Conservation (phyloP, 805 yeast species). For the Kodamaea laetipori region DNA sequence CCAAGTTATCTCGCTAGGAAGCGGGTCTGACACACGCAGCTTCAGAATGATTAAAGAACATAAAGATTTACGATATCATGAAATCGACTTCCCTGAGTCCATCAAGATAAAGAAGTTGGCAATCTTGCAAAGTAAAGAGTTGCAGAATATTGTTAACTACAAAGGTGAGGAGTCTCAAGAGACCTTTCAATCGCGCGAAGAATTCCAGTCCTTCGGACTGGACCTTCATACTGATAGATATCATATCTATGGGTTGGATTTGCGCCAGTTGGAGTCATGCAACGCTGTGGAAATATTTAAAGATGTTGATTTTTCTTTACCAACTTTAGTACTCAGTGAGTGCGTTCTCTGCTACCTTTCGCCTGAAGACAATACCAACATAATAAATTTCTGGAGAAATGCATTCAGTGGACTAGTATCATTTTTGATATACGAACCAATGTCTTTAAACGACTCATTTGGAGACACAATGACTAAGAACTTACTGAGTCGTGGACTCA, state of each 20-base stretch:
- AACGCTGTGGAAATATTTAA: slow-evolving; percentile 12
- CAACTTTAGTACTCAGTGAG: slow-evolving; percentile 69
- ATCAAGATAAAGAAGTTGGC: slow-evolving; percentile 52
- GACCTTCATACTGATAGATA: slow-evolving; percentile 45
- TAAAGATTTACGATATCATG: slow-evolving; percentile 47
- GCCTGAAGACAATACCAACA: slow-evolving; percentile 48
- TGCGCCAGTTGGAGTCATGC: slow-evolving; percentile 38
- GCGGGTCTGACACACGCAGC: slow-evolving; percentile 77
- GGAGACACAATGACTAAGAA: slow-evolving; percentile 70
- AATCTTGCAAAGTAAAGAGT: slow-evolving; percentile 34
- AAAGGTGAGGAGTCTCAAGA: slow-evolving; percentile 11
- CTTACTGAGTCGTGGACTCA: slow-evolving; percentile 60
- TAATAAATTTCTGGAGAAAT: slow-evolving; percentile 46
- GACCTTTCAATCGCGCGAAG: slow-evolving; percentile 19
- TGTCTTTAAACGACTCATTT: slow-evolving; percentile 61
- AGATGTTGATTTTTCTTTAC: slow-evolving; percentile 36
- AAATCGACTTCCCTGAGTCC: slow-evolving; percentile 64
- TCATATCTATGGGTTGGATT: slow-evolving; percentile 56
- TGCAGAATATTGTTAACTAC: slow-evolving; percentile 30
- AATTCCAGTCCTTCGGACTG: slow-evolving; percentile 26
- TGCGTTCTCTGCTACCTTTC: slow-evolving; percentile 74
- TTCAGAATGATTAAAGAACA: slow-evolving; percentile 47
- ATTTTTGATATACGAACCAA: slow-evolving; percentile 67
- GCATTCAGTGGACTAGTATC: slow-evolving; percentile 23
- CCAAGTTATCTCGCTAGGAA: slow-evolving; percentile 72